A percentile compares a stretch with the other conserved stretches of the same genome.
phyloP scores from a whole-genome alignment of 2,329 filamentous ascomycete genomes.

The Dactylella cylindrospora region DNA sequence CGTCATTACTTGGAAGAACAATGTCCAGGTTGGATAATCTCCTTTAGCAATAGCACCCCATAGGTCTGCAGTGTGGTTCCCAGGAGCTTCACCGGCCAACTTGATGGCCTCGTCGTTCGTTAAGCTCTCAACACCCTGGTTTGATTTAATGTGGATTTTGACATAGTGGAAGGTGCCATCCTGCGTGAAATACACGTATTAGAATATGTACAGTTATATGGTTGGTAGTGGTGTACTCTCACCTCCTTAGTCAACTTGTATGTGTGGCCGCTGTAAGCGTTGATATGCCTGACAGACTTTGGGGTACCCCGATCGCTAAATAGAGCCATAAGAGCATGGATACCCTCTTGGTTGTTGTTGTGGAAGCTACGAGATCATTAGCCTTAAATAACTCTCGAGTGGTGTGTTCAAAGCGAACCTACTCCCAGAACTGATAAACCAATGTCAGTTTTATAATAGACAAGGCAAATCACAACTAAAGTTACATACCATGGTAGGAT shows the following conservation, averaged over 20 bases:
- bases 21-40: slow-evolving; percentile 65
- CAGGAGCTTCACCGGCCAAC: slow-evolving; percentile 59
- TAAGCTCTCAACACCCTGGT: slow-evolving; percentile 64
- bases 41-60: slow-evolving; percentile 65
- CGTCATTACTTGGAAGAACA: slow-evolving; percentile 65
- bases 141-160: slow-evolving; percentile 65
- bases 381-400: not conserved
- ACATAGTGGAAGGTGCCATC: slow-evolving; percentile 68
- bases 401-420: not conserved
- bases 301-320: slow-evolving; percentile 69
- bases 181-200: too few species aligned
- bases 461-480: not conserved
- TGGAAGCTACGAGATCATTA: slow-evolving; percentile 23
- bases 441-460: not conserved
- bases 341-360: slow-evolving; percentile 61
- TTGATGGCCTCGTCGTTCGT: slow-evolving; percentile 57
- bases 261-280: slow-evolving; percentile 68
- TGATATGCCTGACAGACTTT: slow-evolving; percentile 66
- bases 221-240: not conserved
- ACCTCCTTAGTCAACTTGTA: slow-evolving; percentile 63
- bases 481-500: slow-evolving; percentile 52
- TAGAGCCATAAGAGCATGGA: slow-evolving; percentile 66
- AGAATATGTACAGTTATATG: not conserved
- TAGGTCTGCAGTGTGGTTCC: slow-evolving; percentile 65
- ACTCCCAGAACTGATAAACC: slow-evolving; percentile 43